Percentiles rank a stretch among this genome's conserved stretches.
Conservation (phyloP, 2,329 filamentous ascomycete species). For the Colletotrichum australisinense region DNA sequence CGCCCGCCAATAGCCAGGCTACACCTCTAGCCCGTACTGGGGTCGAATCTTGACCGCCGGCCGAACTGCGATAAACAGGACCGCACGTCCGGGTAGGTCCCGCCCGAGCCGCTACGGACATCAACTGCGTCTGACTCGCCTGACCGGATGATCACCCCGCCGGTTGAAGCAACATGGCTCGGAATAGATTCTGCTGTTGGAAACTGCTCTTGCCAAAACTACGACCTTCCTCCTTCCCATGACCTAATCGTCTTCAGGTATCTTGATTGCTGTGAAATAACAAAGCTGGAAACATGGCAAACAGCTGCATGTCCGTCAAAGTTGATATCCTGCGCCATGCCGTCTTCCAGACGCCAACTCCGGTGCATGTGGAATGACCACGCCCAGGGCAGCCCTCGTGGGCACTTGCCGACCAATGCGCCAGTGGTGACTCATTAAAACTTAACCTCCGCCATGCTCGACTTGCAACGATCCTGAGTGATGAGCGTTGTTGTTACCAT, state of each 20-base stretch:
- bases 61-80: constrained; percentile 2
- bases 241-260: constrained; percentile 29
- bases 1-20: background rate
- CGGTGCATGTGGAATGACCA: background rate
- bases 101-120: constrained; percentile 7
- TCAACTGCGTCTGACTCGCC: constrained; percentile 14
- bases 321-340: constrained; percentile 19
- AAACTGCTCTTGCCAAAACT: constrained; percentile 19
- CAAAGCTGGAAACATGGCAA: constrained; percentile 20
- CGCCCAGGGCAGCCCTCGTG: background rate
- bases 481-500: constrained; percentile 18
- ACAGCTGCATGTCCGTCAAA: constrained; percentile 27
- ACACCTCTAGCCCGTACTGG: background rate
- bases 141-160: background rate
- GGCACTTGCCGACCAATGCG: constrained; percentile 6
- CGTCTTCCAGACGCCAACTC: constrained; percentile 26
- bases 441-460: constrained; percentile 23
- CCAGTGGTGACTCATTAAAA: constrained; percentile 14
- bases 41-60: constrained; percentile 19
- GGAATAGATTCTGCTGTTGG: constrained; percentile 19
- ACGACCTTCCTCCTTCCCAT: constrained; percentile 10
- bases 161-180: constrained; percentile 27
- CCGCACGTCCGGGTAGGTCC: constrained; percentile 1
- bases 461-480: constrained; percentile 25
- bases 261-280: constrained; percentile 30